A percentile compares a stretch with the other conserved stretches of the same genome.
Conservation (phyloP, 1,139 yeast species). For the Pneumocystis sp. region DNA sequence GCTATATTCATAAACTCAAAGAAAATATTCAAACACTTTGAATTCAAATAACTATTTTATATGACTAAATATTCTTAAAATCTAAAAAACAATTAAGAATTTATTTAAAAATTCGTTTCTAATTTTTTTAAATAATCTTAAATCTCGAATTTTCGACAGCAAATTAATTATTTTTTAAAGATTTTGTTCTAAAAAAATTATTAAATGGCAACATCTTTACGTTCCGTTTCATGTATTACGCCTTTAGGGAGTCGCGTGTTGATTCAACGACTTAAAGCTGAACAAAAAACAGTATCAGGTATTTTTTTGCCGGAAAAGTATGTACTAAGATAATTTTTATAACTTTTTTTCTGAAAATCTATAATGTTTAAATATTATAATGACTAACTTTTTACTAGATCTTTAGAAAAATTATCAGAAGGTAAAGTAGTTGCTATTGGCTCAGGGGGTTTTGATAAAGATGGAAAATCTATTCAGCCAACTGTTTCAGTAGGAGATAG, state of each 20-base stretch:
- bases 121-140: neutral
- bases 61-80: neutral
- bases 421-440: constrained; percentile 32
- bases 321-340: constrained; percentile 24
- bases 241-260: constrained; percentile 92
- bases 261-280: constrained; percentile 83
- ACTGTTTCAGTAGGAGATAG: constrained; percentile 78
- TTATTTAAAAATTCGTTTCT: neutral
- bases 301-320: constrained; percentile 92
- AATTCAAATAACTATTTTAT: neutral
- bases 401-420: constrained; percentile 61
- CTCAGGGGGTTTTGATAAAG: constrained; percentile 39
- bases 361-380: neutral
- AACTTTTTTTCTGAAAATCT: neutral
- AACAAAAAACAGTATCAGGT: constrained; percentile 77
- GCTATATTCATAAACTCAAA: neutral
- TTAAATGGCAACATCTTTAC: constrained; percentile 45
- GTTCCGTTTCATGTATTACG: constrained; percentile 72
- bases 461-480: constrained; percentile 55
- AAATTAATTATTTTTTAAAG: neutral
- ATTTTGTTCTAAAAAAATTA: neutral
- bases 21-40: neutral
- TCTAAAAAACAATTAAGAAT: neutral
- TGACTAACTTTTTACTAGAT: neutral
- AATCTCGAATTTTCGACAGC: neutral